A percentile compares a stretch with the other conserved stretches of the same genome.
Evolutionary conservation across 306 rosid species (phyloP).

Genomic region (Trifolium subterraneum): DNA sequence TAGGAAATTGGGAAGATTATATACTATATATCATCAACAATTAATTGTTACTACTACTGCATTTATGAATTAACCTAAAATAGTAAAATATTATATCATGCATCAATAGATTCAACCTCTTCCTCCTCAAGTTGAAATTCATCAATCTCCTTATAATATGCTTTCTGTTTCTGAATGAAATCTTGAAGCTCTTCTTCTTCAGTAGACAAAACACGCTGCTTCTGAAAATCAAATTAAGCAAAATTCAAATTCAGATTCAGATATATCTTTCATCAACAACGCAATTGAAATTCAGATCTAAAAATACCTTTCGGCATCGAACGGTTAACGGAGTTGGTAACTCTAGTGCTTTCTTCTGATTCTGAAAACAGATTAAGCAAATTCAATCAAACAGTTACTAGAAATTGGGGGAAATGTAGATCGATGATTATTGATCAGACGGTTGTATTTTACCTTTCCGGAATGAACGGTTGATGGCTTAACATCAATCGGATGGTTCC

Average conservation of each 20-base stretch:
- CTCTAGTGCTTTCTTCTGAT: background rate
- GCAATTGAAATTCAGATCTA: too few relatives aligned
- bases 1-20: background rate
- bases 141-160: slow-evolving; percentile 77
- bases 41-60: slow-evolving; percentile 14
- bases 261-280: background rate
- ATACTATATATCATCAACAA: slow-evolving; percentile 2
- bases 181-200: slow-evolving; percentile 50
- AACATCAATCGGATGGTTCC: slow-evolving; percentile 35
- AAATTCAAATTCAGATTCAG: background rate
- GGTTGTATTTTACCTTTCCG: slow-evolving; percentile 56
- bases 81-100: slow-evolving; percentile 13
- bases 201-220: slow-evolving; percentile 40
- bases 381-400: too few relatives aligned
- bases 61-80: background rate
- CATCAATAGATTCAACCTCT: slow-evolving; percentile 60
- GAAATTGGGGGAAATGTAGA: background rate
- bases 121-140: slow-evolving; percentile 69
- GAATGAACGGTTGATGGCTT: slow-evolving; percentile 53
- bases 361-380: background rate
- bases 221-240: slow-evolving; percentile 39
- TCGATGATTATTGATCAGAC: background rate
- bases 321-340: background rate
- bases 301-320: background rate
- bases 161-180: slow-evolving; percentile 65